Conservation (phyloP, 2,329 filamentous ascomycete species). For the Dothideomycetes sp. region DNA sequence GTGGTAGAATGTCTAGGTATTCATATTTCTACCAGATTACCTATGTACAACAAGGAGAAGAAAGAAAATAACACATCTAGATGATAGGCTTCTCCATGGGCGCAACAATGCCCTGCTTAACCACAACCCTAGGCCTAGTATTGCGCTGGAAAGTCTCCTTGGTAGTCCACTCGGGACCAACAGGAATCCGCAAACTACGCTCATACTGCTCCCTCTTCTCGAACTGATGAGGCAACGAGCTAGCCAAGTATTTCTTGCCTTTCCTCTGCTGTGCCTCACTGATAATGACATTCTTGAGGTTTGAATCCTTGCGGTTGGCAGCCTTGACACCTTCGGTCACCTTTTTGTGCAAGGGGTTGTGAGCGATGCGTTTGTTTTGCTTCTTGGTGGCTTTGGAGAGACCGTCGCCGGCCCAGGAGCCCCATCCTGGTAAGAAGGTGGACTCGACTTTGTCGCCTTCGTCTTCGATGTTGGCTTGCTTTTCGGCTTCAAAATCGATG, state of each 20-base stretch:
- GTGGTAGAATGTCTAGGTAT: no score
- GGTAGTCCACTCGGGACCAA: constrained; percentile 94
- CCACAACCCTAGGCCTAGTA: constrained; percentile 78
- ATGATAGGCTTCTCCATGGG: constrained; percentile 72
- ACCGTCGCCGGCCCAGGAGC: constrained; percentile 79
- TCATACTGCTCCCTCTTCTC: constrained; percentile 86
- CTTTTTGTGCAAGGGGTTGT: constrained; percentile 46
- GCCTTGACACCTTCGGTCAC: constrained; percentile 66
- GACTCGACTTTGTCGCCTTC: constrained; percentile 78
- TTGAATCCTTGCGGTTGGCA: constrained; percentile 70
- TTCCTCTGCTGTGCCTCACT: constrained; percentile 87
- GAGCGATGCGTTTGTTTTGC: constrained; percentile 42
- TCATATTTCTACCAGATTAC: no score
- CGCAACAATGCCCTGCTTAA: constrained; percentile 84
- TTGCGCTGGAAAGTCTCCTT: constrained; percentile 86
- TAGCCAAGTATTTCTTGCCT: constrained; percentile 81
- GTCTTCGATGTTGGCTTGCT: constrained; percentile 58
- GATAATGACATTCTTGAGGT: constrained; percentile 77
- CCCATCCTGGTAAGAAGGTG: constrained; percentile 88
- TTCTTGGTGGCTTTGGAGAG: constrained; percentile 62
- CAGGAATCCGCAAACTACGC: constrained; percentile 70
- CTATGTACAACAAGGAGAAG: no score
- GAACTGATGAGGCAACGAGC: constrained; percentile 77
- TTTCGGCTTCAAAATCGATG: constrained; percentile 71
- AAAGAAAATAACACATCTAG: constrained; percentile 20